Conservation (phyloP, 768 basidiomycete species). For the Lactifluus echinatus region DNA sequence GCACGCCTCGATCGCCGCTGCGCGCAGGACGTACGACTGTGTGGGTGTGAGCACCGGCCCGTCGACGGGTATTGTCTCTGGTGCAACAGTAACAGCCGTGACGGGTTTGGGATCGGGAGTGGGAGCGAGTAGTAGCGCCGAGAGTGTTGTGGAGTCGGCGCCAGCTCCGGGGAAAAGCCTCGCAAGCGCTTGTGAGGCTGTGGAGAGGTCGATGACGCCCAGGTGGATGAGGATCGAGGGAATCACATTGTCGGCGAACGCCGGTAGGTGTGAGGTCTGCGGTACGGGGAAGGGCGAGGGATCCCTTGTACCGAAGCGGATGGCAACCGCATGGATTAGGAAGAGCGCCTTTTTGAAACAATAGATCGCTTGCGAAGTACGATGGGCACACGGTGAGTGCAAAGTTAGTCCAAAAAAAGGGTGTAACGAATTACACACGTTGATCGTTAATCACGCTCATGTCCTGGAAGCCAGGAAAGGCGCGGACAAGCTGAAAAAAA, state of each 20-base stretch:
- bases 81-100: slow-evolving; percentile 14
- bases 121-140: slow-evolving; percentile 36
- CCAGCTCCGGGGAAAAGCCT: slow-evolving; percentile 42
- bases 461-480: slow-evolving; percentile 77
- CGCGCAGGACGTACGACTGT: slow-evolving; percentile 67
- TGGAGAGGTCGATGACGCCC: slow-evolving; percentile 61
- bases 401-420: neutral
- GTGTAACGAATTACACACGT: slow-evolving; percentile 37
- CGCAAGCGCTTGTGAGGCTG: slow-evolving; percentile 30
- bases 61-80: slow-evolving; percentile 29
- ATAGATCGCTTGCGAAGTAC: slow-evolving; percentile 51
- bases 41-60: slow-evolving; percentile 48
- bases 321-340: slow-evolving; percentile 57
- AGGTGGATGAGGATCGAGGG: slow-evolving; percentile 77
- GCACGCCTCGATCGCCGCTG: slow-evolving; percentile 73
- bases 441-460: slow-evolving; percentile 57
- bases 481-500: slow-evolving; percentile 54
- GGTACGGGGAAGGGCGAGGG: slow-evolving; percentile 56
- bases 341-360: slow-evolving; percentile 88
- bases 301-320: slow-evolving; percentile 53
- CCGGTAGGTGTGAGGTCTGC: slow-evolving; percentile 46
- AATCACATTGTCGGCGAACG: slow-evolving; percentile 76
- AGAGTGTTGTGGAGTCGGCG: slow-evolving; percentile 31
- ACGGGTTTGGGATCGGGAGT: slow-evolving; percentile 17
- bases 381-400: neutral